These are phyloP conservation scores for Voacanga thouarsii DNA, from an alignment of 257 asterid genomes.

Conservation along the genomic window DNA sequence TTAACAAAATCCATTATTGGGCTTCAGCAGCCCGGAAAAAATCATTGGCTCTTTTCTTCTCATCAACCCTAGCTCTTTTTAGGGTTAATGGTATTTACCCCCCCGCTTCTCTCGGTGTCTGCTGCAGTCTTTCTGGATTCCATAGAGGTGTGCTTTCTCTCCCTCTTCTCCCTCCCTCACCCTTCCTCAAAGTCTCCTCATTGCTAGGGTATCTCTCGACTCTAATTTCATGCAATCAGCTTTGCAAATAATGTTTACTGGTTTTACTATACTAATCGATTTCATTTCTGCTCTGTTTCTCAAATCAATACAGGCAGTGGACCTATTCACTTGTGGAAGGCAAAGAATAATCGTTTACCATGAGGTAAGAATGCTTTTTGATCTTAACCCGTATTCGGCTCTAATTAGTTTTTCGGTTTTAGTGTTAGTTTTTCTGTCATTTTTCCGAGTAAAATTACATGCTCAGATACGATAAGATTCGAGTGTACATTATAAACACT, in stretches of 20 bases:
- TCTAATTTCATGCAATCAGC: not conserved
- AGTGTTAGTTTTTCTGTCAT: not conserved
- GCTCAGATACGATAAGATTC: not conserved
- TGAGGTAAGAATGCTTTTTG: constrained; percentile 14
- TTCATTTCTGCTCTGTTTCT: not conserved
- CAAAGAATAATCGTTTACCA: constrained; percentile 7
- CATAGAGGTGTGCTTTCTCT: not conserved
- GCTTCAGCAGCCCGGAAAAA: not conserved
- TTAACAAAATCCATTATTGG: not conserved
- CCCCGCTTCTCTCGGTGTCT: not conserved
- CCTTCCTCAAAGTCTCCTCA: not conserved
- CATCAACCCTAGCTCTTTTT: not conserved
- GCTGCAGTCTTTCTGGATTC: not conserved
- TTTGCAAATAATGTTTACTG: not conserved
- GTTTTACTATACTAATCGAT: too few species aligned
- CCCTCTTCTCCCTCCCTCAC: not conserved
- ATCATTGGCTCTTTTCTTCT: not conserved
- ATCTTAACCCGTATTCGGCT: not conserved
- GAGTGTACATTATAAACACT: not conserved
- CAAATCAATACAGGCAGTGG: not conserved
- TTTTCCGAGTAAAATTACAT: not conserved
- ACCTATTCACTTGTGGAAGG: not conserved
- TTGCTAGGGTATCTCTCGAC: not conserved
- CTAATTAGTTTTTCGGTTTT: not conserved
- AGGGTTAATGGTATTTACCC: not conserved